A percentile compares a stretch with the other conserved stretches of the same genome.
These are phyloP conservation scores for Gossypium lobatum DNA, from an alignment of 441 rosid genomes.

Conservation along the genomic window DNA sequence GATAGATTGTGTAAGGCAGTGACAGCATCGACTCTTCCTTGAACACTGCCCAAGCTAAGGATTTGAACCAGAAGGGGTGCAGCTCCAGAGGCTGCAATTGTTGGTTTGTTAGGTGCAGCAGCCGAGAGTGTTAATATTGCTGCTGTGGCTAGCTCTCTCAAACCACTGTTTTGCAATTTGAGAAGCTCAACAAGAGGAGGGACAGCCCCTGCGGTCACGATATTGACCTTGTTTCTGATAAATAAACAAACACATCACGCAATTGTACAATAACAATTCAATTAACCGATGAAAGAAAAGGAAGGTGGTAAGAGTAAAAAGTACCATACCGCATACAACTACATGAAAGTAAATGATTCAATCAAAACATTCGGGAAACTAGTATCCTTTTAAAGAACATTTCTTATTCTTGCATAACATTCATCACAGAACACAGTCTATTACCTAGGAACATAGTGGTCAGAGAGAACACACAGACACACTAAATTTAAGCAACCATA, in stretches of 20 bases:
- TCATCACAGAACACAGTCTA: not conserved
- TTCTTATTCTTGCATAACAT: not conserved
- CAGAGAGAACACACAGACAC: not conserved
- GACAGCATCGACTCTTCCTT: slow-evolving; percentile 70
- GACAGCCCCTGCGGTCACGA: slow-evolving; percentile 61
- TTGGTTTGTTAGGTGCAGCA: slow-evolving; percentile 55
- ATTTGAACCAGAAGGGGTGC: slow-evolving; percentile 62
- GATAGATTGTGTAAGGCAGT: slow-evolving; percentile 69
- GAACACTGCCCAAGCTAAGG: slow-evolving; percentile 59
- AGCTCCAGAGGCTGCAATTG: slow-evolving; percentile 55
- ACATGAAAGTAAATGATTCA: not conserved
- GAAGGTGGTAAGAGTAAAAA: not conserved
- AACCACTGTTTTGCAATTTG: slow-evolving; percentile 38
- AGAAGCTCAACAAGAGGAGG: slow-evolving; percentile 69
- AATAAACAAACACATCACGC: not conserved
- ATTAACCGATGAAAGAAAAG: not conserved
- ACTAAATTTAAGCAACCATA: not conserved
- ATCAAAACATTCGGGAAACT: not conserved
- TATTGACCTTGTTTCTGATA: slow-evolving; percentile 67
- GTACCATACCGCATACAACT: not conserved
- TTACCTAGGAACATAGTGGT: not conserved
- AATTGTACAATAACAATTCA: not conserved
- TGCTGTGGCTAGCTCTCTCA: slow-evolving; percentile 64
- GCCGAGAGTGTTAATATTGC: slow-evolving; percentile 73
- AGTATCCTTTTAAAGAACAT: not conserved